Conservation (phyloP, 331 rosid genomes). For the Phaseolus coccineus region DNA sequence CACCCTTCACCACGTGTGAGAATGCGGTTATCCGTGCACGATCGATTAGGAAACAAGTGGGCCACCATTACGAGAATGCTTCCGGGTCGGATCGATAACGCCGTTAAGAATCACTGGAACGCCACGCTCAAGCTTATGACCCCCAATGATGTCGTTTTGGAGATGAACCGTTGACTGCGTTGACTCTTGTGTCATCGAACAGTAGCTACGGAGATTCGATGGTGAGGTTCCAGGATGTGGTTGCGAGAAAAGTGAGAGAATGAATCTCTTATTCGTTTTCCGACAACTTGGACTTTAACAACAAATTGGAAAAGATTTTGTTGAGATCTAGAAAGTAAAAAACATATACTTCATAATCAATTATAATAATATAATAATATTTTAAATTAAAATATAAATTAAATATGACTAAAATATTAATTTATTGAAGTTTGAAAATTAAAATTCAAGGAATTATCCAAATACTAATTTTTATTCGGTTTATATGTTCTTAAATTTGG, state of each 20-base stretch:
- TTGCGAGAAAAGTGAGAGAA: conserved; percentile 80
- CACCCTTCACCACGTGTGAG: conserved; percentile 67
- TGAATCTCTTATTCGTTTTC: conserved; percentile 56
- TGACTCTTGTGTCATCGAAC: conserved; percentile 70
- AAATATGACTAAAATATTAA: too few relatives aligned
- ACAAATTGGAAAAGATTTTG: too few relatives aligned
- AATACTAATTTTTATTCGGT: neutral
- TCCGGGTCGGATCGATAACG: conserved; percentile 82
- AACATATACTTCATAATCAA: too few relatives aligned
- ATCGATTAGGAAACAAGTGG: conserved; percentile 49
- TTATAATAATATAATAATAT: too few relatives aligned
- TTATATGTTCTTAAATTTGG: too few relatives aligned
- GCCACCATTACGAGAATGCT: conserved; percentile 65
- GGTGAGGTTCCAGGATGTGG: conserved; percentile 63
- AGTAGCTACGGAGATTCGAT: conserved; percentile 39
- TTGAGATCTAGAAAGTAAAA: too few relatives aligned
- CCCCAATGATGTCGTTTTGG: neutral
- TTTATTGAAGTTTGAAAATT: too few relatives aligned
- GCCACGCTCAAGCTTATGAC: conserved; percentile 3
- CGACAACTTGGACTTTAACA: conserved; percentile 42
- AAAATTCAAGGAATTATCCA: neutral
- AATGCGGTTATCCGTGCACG: conserved; percentile 68
- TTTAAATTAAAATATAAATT: too few relatives aligned
- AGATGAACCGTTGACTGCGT: conserved; percentile 58
- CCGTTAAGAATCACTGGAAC: conserved; percentile 68